These are phyloP conservation scores for Tricholoma saponaceum DNA, from an alignment of 768 basidiomycete genomes.

Conservation along the genomic window DNA sequence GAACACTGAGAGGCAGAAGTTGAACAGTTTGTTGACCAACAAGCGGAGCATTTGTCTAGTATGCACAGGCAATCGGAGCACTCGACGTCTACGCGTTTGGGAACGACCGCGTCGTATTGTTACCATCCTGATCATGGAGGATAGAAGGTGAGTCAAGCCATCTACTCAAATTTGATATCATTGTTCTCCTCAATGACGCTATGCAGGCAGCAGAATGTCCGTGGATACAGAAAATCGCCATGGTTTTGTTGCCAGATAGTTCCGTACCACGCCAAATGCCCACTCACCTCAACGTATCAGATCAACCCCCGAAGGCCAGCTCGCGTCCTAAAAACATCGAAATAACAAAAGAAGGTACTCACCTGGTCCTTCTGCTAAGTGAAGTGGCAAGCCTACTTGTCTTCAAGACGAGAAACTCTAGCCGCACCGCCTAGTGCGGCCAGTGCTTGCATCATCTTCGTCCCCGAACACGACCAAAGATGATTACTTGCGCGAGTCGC, in stretches of 20 bases:
- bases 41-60: background rate
- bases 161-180: background rate
- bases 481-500: too few relatives aligned
- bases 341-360: background rate
- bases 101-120: background rate
- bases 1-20: background rate
- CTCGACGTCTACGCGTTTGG: background rate
- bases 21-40: background rate
- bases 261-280: background rate
- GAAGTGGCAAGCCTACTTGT: too few relatives aligned
- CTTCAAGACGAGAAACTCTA: too few relatives aligned
- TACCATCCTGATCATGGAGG: background rate
- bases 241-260: background rate
- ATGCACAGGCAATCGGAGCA: background rate
- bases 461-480: too few relatives aligned
- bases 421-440: background rate
- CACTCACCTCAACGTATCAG: too few relatives aligned
- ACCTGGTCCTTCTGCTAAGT: background rate
- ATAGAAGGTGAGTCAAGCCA: background rate
- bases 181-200: background rate
- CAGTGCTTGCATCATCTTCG: background rate
- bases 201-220: background rate
- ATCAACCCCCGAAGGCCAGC: background rate
- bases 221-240: background rate
- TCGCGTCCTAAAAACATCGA: background rate